phyloP scores from a whole-genome alignment of 176 grass and related monocot genomes.

The Typha latifolia region DNA sequence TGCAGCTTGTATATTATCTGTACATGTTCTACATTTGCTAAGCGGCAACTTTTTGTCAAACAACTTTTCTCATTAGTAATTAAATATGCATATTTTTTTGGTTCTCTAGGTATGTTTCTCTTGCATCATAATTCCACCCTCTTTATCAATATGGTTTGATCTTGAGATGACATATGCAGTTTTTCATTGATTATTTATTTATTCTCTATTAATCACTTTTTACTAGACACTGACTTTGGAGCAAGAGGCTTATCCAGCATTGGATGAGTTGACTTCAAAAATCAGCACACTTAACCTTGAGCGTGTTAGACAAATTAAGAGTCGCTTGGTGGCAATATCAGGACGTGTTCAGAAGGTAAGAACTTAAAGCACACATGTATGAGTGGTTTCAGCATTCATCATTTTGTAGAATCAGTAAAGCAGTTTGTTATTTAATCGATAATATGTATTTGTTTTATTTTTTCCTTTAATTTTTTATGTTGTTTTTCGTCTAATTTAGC shows the following conservation, averaged over 20 bases:
- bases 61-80: constrained; percentile 1
- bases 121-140: neutral
- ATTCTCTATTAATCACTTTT: constrained; percentile 9
- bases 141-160: neutral
- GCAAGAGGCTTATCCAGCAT: constrained; percentile 94
- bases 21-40: neutral
- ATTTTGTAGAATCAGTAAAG: neutral
- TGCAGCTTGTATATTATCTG: neutral
- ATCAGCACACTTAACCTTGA: constrained; percentile 96
- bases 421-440: neutral
- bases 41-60: constrained; percentile 9
- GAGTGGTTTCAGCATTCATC: neutral
- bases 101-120: neutral
- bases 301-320: constrained; percentile 95
- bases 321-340: constrained; percentile 80
- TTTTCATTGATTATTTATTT: constrained; percentile 4
- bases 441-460: neutral
- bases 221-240: constrained; percentile 66
- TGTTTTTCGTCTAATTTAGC: neutral
- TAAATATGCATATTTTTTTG: neutral
- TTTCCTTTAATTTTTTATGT: neutral
- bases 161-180: neutral
- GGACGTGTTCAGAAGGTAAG: constrained; percentile 91
- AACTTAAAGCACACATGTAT: constrained; percentile 8
- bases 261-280: constrained; percentile 98